A percentile compares a stretch with the other conserved stretches of the same genome.
Conservation (phyloP, 768 basidiomycete genomes). For the Fomitopsis pulvina region DNA sequence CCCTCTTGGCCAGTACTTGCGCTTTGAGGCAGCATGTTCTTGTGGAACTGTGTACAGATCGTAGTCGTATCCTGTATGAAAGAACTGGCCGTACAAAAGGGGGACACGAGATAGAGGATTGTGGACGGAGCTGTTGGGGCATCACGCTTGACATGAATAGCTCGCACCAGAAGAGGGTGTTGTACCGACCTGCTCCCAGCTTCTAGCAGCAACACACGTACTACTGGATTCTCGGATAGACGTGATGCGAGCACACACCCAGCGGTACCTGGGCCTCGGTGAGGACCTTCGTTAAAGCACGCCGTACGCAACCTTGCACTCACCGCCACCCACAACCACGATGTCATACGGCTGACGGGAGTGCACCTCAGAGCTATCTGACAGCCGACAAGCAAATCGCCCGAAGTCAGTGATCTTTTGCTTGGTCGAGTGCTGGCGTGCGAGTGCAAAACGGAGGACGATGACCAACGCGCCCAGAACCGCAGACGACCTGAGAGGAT, state of each 20-base stretch:
- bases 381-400: conserved; percentile 6
- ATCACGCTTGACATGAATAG: neutral
- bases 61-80: conserved; percentile 44
- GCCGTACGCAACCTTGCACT: neutral
- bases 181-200: conserved; percentile 49
- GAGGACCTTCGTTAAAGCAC: neutral
- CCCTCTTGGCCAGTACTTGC: conserved; percentile 58
- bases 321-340: conserved; percentile 32
- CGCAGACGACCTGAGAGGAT: conserved; percentile 7
- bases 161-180: neutral
- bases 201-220: conserved; percentile 52
- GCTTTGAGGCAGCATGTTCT: conserved; percentile 36
- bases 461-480: conserved; percentile 11
- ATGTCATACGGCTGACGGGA: conserved; percentile 27
- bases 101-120: conserved; percentile 14
- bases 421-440: neutral
- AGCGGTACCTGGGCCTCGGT: conserved; percentile 40
- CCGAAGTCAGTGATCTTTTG: conserved; percentile 3
- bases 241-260: conserved; percentile 58
- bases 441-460: conserved; percentile 9
- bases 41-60: conserved; percentile 54
- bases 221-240: conserved; percentile 45
- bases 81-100: conserved; percentile 25
- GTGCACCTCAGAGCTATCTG: conserved; percentile 4
- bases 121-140: conserved; percentile 5